Evolutionary conservation across 2,329 filamentous ascomycete genomes (phyloP).

Genomic region (Penicillium griseofulvum): DNA sequence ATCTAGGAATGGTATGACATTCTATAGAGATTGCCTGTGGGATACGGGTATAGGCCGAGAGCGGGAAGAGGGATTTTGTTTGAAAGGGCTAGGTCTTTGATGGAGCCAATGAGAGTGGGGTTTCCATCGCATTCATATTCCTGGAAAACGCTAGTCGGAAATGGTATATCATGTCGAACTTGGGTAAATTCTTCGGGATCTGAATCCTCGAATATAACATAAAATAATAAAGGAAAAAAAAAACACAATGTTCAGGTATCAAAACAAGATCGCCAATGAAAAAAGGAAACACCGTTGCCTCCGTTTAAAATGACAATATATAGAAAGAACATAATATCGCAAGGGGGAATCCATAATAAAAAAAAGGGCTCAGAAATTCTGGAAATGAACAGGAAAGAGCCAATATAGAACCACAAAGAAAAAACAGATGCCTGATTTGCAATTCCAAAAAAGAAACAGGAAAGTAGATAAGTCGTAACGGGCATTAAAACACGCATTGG

Average conservation of each 20-base stretch:
- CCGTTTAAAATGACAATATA: slow-evolving; percentile 17
- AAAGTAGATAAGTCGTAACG: slow-evolving; percentile 21
- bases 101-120: background rate
- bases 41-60: background rate
- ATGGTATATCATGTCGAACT: slow-evolving; percentile 2
- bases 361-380: slow-evolving; percentile 9
- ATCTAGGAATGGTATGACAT: background rate
- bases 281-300: slow-evolving; percentile 18
- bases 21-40: background rate
- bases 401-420: slow-evolving; percentile 7
- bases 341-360: slow-evolving; percentile 17
- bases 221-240: background rate
- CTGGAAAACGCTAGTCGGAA: background rate
- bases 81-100: background rate
- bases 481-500: slow-evolving; percentile 22
- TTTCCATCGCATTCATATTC: slow-evolving; percentile 3
- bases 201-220: slow-evolving; percentile 1
- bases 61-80: background rate
- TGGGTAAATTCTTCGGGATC: background rate
- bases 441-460: background rate
- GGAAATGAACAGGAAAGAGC: background rate
- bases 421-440: slow-evolving; percentile 8
- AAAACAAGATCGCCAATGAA: slow-evolving; percentile 7
- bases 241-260: slow-evolving; percentile 20
- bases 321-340: slow-evolving; percentile 4